These are phyloP conservation scores for Pueraria montana DNA, from an alignment of 306 rosid species.

Conservation along the genomic window DNA sequence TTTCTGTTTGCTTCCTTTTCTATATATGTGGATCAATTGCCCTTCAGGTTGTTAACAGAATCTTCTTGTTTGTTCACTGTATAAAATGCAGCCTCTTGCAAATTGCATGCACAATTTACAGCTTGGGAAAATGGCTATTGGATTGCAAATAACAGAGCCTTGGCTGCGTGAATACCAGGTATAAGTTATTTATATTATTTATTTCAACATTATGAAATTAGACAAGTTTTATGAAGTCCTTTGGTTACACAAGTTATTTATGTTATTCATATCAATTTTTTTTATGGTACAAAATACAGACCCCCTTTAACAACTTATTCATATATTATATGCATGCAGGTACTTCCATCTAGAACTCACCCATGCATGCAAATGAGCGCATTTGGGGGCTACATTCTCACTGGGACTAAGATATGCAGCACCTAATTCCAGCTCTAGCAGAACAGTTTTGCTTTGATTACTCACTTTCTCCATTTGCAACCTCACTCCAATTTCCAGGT, in stretches of 20 bases:
- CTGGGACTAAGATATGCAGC: constrained; percentile 80
- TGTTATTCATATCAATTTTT: too few relatives aligned
- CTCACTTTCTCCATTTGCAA: constrained; percentile 63
- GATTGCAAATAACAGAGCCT: constrained; percentile 95
- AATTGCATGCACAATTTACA: constrained; percentile 94
- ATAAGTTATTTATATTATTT: constrained; percentile 28
- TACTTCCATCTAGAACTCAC: constrained; percentile 95
- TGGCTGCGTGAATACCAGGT: constrained; percentile 99
- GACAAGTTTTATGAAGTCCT: not conserved
- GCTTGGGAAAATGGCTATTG: constrained; percentile 86
- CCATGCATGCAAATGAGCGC: constrained; percentile 94
- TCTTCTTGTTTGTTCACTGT: constrained; percentile 31
- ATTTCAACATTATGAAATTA: constrained; percentile 14
- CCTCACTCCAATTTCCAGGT: constrained; percentile 78
- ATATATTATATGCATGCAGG: constrained; percentile 64
- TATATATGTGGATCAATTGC: not conserved
- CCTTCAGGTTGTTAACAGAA: not conserved
- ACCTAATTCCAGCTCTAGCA: constrained; percentile 42
- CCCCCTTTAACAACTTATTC: constrained; percentile 1
- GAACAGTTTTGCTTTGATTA: constrained; percentile 6
- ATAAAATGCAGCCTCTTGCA: constrained; percentile 79
- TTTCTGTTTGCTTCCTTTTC: not conserved
- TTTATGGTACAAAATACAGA: not conserved
- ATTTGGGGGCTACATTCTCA: constrained; percentile 93
- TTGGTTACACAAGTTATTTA: not conserved